Base-by-base conservation (phyloP, 2,329 filamentous ascomycete genomes). In the Fusarium pseudograminearum region DNA sequence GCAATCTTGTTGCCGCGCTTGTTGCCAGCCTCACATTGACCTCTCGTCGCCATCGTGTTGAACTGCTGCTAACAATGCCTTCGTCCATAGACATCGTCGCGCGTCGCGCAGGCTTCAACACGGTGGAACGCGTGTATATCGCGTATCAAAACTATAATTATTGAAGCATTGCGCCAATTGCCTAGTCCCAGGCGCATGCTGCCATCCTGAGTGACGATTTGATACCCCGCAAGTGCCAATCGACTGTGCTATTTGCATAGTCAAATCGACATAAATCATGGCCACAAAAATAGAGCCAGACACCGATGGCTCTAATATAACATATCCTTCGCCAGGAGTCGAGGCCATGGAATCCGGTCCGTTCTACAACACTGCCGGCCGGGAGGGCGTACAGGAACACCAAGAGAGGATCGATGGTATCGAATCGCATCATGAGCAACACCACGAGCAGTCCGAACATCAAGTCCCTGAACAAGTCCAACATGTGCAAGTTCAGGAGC, bases 241-340 rank as follows among this genome's bases (percentile, higher is more conserved):
- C 53, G 15, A 41, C 56, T 42, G 28, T 50, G 46, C 38, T 26
- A 33, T 42, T 56, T 62, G 62, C 54, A 56, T 67, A 45, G 15
- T 34, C 22, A 64, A 33, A 26, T 45, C 28, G 22, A 47, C 26
- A 22, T 40, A 59, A 59, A 55, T 47, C 15, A 81, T 81, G 79
- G 74, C 76, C 51, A 70, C 76, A 38, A 74, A 73, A 58, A 75
- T 79, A 74, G 74, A 83, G 74, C 74, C 72, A 44, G 76, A 78
- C 51, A 67, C 72, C 12, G 76, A 78, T n/a, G 78, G 80, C 57
- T 73, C 76, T 55, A 79, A 79, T 52, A 75, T 82, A 40, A 80
- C 80, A 38, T 86, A 85, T 68, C 82, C 84, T 14, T 84, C 83
- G 9, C 82, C 84, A 5, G 78, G 79, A 20, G 79, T 80, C 11